phyloP scores from a whole-genome alignment of 1,284 basidiomycete species.

The Pascua sp. region DNA sequence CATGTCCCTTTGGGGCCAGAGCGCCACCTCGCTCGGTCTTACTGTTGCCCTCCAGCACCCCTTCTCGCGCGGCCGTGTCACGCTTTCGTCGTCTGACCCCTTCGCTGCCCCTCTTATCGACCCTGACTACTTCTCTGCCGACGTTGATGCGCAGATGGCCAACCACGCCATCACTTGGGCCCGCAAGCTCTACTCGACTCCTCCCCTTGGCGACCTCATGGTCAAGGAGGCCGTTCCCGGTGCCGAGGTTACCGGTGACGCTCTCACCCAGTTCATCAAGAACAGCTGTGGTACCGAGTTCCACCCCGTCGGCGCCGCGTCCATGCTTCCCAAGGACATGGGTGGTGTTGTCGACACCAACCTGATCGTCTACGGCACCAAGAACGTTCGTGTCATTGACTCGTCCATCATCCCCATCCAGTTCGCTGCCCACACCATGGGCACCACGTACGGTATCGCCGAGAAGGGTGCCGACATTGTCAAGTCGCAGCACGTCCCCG shows the following conservation, averaged over 20 bases:
- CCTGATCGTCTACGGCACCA: slow-evolving; percentile 61
- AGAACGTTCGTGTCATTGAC: slow-evolving; percentile 54
- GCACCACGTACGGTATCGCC: slow-evolving; percentile 63
- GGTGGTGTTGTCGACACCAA: slow-evolving; percentile 66
- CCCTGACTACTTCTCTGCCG: slow-evolving; percentile 57
- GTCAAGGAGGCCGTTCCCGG: slow-evolving; percentile 30
- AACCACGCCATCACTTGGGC: slow-evolving; percentile 32
- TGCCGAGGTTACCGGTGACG: slow-evolving; percentile 23
- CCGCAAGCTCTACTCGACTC: slow-evolving; percentile 32
- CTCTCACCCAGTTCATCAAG: slow-evolving; percentile 40
- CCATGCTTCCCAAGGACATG: slow-evolving; percentile 60
- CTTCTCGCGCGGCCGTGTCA: slow-evolving; percentile 49
- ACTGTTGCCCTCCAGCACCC: slow-evolving; percentile 48
- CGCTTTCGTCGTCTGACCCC: slow-evolving; percentile 57
- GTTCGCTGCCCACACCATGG: slow-evolving; percentile 49
- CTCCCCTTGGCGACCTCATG: slow-evolving; percentile 32
- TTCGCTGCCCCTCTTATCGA: slow-evolving; percentile 62
- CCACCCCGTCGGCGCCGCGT: slow-evolving; percentile 62
- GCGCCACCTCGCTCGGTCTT: slow-evolving; percentile 19
- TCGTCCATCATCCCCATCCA: slow-evolving; percentile 52
- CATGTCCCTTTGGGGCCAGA: slow-evolving; percentile 39
- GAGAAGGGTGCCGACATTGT: slow-evolving; percentile 66
- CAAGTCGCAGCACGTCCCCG: slow-evolving; percentile 34
- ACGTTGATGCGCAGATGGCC: slow-evolving; percentile 43
- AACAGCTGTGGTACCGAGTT: slow-evolving; percentile 48